Conservation (phyloP, 1,284 basidiomycete species). For the Ustilago bromivora region DNA sequence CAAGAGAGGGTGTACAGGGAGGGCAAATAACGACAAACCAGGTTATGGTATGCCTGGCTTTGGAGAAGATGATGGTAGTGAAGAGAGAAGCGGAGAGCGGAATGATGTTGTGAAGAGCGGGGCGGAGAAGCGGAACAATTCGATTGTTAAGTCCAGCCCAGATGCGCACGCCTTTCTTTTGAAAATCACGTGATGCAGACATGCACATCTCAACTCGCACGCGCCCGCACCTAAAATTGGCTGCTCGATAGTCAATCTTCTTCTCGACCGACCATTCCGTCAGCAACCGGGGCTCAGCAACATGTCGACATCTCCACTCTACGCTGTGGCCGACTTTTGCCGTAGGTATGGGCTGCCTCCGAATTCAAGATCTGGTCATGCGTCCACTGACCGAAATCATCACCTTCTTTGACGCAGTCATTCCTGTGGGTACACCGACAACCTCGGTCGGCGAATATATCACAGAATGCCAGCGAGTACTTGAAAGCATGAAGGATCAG, state of each 20-base stretch:
- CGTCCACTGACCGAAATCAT: not conserved
- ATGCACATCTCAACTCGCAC: slow-evolving; percentile 12
- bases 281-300: not conserved
- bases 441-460: slow-evolving; percentile 67
- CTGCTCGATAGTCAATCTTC: not conserved
- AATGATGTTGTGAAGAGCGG: no score
- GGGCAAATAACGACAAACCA: no score
- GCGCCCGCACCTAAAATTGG: not conserved
- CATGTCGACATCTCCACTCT: slow-evolving; percentile 37
- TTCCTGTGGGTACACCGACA: slow-evolving; percentile 66
- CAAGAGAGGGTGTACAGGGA: no score
- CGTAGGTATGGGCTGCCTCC: slow-evolving; percentile 26
- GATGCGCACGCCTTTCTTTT: no score
- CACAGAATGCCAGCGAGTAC: slow-evolving; percentile 66
- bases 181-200: not conserved
- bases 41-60: no score
- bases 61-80: no score
- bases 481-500: slow-evolving; percentile 56
- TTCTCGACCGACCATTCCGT: not conserved
- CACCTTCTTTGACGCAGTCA: slow-evolving; percentile 41
- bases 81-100: no score
- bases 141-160: no score
- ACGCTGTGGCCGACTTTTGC: slow-evolving; percentile 62
- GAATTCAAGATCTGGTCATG: not conserved
- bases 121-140: no score